Base-by-base conservation (phyloP, 2,329 filamentous ascomycete species). In the Lecanicillium sp. region DNA sequence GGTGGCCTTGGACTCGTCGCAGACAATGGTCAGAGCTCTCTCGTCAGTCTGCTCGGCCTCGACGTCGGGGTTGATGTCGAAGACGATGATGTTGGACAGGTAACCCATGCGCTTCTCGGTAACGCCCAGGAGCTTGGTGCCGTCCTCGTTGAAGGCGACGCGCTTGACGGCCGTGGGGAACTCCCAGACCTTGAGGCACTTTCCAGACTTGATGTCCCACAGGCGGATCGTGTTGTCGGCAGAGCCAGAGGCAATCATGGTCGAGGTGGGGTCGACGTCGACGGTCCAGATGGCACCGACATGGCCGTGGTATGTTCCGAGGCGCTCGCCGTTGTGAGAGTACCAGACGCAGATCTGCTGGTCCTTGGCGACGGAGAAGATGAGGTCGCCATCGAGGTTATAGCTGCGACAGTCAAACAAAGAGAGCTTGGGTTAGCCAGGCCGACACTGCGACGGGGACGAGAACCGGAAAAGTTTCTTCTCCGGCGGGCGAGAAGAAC, bases 41-140 rank as follows among this genome's bases (percentile, higher is more conserved):
- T 96, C 89, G 54, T 88, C 79, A 50, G 72, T 79, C 73, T 98
- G 92, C 62, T 87, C 79, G 46, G 82, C 87, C 47, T 89, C 72
- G 47, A 85, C 76, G 58, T 94, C 88, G 49, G 81, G 78, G 63
- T 79, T 81, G 73, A 98, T 84, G 61, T 95, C 86, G 59, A 94
- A 77, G 48, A 97, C 88, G 46, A 90, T 82, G 56, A 98, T 96
- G 52, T 89, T 94, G 59, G 87, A 87, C 49, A 97, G 74, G 68
- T 87, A 90, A 51, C 92, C 92, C 79, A 94, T 95, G 57, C 92
- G 87, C 84, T 96, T 95, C 73, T 98, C 92, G 39, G 92, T 98
- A 47, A 98, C 89, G 47, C 87, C 90, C 49, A 98, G 72, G 54
- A 98, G 74, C 68, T 86, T 79, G 57, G 78, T 84, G 56, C 90